Evolutionary conservation across 495 filamentous ascomycete species (phyloP), one percentile per base, ranked within the genome.

Genomic region (Tuber magnatum): DNA sequence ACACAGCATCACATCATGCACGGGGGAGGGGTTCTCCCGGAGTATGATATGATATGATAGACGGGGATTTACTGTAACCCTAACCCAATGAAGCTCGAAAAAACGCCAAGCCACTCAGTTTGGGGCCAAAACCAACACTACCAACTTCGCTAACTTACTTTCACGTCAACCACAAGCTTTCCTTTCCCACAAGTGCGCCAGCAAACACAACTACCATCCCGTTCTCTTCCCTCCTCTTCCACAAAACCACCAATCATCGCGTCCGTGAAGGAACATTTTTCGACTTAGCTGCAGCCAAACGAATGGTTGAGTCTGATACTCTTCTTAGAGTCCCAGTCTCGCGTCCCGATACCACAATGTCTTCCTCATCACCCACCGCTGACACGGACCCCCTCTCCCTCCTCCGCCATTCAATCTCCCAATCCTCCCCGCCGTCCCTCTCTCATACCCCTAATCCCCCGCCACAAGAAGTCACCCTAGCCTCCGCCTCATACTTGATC

Each of bases 401-500:
- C 74, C 81, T 82, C 76, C 81, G 81, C 16, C 74, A 75, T 40
- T 80, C 81, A 24, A 80, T 82, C 76, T 44, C 74, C 38, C 73
- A 72, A 6, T 44, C 41, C 35, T 42, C 73, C 28, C 74, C 78
- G 39, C 81, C 81, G 2, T 73, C 70, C 39, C 81, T 82, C 73
- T 81, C 81, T 7, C 73, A 80, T 35, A 72, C 56, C 1, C 28
- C 78, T 14, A 20, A 69, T 32, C 61, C 72, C 20, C 48, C 75
- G 20, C 75, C 86, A 77, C 61, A 82, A 80, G 75, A 84, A 40
- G 73, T 83, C 70, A 86, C 89, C 78, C 87, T 99, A 61, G 90
- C 93, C 46, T 85, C 89, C 78, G 96, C 95, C 28, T 92, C 91
- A 24, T 90, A 95, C 83, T 89, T 99, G 38, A 88, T 90, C 75